Base-by-base conservation (phyloP, 176 grass and related monocot species). In the Cenchrus fungigraminus region DNA sequence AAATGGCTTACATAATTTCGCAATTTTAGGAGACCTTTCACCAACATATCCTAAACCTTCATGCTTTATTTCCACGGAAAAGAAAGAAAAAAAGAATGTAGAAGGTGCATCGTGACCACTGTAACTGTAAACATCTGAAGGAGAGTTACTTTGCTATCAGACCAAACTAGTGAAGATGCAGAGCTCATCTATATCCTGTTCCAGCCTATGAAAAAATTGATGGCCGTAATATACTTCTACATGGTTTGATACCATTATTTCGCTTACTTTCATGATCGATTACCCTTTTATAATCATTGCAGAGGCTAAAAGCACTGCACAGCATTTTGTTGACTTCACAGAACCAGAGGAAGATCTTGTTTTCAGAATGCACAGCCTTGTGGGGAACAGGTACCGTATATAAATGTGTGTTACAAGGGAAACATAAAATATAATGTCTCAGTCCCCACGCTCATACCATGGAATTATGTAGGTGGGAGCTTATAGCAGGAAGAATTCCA, bases 401-500 rank as follows among this genome's bases (percentile, higher is more conserved):
- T 46, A 79, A 37, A 46, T 80, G 49, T 81, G n/a, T 81, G 20
- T 72, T 61, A 22, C 50, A 9, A 85, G 52, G 51, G 54, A 60
- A 65, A 78, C 25, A 71, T 58, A 62, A 74, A 74, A 77, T 50
- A 74, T 19, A 66, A 32, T 22, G 49, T 43, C 19, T 13, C 66
- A 70, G 57, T 70, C 65, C 43, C 22, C 71, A 16, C 78, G 46
- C 20, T 88, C 58, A 59, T 85, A 80, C 42, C 31, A 84, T 61
- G 74, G 45, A 61, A 79, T 87, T 69, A 79, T 87, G 85, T 57
- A 94, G 92, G 86, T 94, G 92, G 92, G 83, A 79, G 11, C 55
- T 94, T 77, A 94, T 94, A 80, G 92, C 86, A 86, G 92, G 88
- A 58, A 82, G 88, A 74, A 91, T 94, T 59, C 92, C 92, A 9